These are phyloP conservation scores for Corylus americana DNA, from an alignment of 306 rosid genomes.

Conservation along the genomic window DNA sequence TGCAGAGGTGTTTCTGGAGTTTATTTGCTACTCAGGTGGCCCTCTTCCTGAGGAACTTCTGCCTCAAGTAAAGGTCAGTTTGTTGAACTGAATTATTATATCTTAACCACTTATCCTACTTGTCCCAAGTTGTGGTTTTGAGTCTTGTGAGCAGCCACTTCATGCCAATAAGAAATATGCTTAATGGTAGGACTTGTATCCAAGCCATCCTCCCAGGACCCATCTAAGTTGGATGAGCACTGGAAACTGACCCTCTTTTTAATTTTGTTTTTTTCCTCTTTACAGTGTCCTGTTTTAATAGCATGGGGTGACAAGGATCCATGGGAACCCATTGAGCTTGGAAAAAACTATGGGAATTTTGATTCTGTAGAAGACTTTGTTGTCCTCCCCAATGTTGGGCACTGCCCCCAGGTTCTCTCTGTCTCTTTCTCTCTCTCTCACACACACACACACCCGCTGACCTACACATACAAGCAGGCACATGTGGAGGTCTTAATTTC, in stretches of 20 bases:
- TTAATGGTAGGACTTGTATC: not conserved
- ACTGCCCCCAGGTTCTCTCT: conserved; percentile 87
- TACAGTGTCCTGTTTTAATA: conserved; percentile 86
- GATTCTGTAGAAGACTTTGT: conserved; percentile 84
- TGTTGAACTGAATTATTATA: conserved; percentile 22
- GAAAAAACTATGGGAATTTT: conserved; percentile 59
- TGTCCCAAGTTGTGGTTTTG: not conserved
- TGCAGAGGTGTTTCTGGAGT: conserved; percentile 87
- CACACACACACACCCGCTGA: not conserved
- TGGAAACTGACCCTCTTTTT: not conserved
- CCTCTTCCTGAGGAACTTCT: conserved; percentile 95
- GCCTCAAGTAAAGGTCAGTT: conserved; percentile 77
- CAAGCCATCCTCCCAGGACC: not conserved
- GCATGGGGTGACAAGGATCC: conserved; percentile 99
- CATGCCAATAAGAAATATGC: not conserved
- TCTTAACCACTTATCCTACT: not conserved
- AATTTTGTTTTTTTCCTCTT: conserved; percentile 12
- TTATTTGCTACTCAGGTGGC: conserved; percentile 90
- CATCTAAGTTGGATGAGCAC: not conserved
- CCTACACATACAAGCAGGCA: not conserved
- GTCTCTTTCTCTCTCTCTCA: conserved; percentile 1
- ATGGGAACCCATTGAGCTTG: conserved; percentile 93
- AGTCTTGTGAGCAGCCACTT: not conserved
- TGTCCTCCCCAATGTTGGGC: conserved; percentile 90
- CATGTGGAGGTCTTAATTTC: not conserved